These are phyloP conservation scores for Sanghuangporus weigelae DNA, from an alignment of 1,284 basidiomycete genomes.

Conservation along the genomic window DNA sequence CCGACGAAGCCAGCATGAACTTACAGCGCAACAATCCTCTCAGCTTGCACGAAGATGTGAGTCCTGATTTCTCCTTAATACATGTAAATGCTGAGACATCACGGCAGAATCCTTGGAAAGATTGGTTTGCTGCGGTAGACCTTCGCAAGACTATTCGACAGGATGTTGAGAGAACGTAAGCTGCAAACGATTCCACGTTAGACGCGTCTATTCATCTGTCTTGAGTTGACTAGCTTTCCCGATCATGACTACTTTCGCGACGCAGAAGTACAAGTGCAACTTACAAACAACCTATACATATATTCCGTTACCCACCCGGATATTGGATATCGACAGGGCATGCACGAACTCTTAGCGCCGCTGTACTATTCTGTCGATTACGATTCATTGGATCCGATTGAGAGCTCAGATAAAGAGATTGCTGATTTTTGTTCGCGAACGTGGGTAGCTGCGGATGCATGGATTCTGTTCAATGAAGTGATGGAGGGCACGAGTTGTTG, in stretches of 20 bases:
- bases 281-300: constrained; percentile 83
- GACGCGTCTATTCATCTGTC: constrained; percentile 5
- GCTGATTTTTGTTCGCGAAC: constrained; percentile 58
- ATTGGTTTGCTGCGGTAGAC: constrained; percentile 86
- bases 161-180: constrained; percentile 89
- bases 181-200: constrained; percentile 15
- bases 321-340: constrained; percentile 90
- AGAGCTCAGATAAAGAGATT: constrained; percentile 30
- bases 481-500: constrained; percentile 76
- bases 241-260: constrained; percentile 86
- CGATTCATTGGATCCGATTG: constrained; percentile 54
- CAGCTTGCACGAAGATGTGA: constrained; percentile 75
- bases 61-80: constrained; percentile 20
- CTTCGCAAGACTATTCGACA: constrained; percentile 82
- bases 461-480: constrained; percentile 70
- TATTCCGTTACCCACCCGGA: constrained; percentile 72
- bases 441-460: constrained; percentile 81
- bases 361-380: constrained; percentile 78
- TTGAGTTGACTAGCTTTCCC: constrained; percentile 59
- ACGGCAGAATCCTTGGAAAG: constrained; percentile 82
- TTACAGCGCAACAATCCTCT: constrained; percentile 80
- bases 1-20: constrained; percentile 34
- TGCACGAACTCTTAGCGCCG: constrained; percentile 92
- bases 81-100: constrained; percentile 6
- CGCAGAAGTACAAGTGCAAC: constrained; percentile 64